phyloP scores from a whole-genome alignment of 2,329 filamentous ascomycete species.

The Fonsecaea erecta region DNA sequence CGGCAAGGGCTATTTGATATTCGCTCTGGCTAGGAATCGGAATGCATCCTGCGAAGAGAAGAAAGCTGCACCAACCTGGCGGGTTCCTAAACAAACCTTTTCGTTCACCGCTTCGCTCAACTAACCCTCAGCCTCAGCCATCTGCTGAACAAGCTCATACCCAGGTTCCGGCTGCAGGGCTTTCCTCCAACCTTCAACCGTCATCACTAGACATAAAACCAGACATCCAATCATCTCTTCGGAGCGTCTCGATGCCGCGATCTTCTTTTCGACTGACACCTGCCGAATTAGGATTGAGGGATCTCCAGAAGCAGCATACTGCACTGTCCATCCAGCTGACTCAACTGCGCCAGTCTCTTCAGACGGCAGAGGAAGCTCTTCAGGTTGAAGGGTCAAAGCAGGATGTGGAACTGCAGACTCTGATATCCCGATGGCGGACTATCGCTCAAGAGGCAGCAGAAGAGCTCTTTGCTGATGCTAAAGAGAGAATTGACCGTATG shows the following conservation, averaged over 20 bases:
- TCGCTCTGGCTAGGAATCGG: slow-evolving; percentile 1
- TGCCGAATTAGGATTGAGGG: slow-evolving; percentile 38
- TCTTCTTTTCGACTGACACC: slow-evolving; percentile 23
- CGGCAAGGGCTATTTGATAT: neutral
- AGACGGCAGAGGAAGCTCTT: slow-evolving; percentile 58
- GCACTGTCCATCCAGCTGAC: slow-evolving; percentile 41
- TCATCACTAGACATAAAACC: slow-evolving; percentile 23
- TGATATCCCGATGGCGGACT: slow-evolving; percentile 65
- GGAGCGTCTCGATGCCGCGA: slow-evolving; percentile 12
- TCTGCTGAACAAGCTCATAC: slow-evolving; percentile 3
- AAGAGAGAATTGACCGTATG: slow-evolving; percentile 65
- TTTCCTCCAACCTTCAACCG: slow-evolving; percentile 11
- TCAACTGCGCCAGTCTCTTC: slow-evolving; percentile 49
- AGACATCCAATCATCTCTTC: neutral
- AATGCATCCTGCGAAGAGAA: slow-evolving; percentile 60
- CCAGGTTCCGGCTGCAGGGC: slow-evolving; percentile 1
- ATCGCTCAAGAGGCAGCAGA: slow-evolving; percentile 68
- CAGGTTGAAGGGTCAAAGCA: slow-evolving; percentile 53
- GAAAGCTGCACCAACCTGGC: slow-evolving; percentile 63
- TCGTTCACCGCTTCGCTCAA: slow-evolving; percentile 59
- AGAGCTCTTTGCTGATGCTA: slow-evolving; percentile 66
- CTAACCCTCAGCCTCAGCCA: slow-evolving; percentile 2
- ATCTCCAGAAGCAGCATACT: slow-evolving; percentile 46
- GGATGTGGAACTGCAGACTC: slow-evolving; percentile 60
- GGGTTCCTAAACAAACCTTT: slow-evolving; percentile 71